Percentiles rank a stretch among this genome's conserved stretches.
phyloP scores from a whole-genome alignment of 345 rosid genomes.

The Excoecaria cochinchinensis region DNA sequence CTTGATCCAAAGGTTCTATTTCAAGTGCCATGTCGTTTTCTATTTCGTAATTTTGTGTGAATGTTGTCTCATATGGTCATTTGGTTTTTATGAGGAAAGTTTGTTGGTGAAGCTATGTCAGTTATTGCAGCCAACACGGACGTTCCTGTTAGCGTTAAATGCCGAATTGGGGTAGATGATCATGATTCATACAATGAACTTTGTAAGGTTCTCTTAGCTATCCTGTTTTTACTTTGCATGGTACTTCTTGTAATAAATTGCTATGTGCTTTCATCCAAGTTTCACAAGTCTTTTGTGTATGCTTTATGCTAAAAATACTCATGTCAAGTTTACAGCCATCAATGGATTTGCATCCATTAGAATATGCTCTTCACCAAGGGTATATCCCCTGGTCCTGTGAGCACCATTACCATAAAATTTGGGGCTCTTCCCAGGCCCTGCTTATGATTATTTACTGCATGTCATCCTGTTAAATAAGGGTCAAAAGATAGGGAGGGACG shows the following conservation, averaged over 20 bases:
- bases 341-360: neutral
- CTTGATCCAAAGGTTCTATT: constrained; percentile 84
- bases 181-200: constrained; percentile 93
- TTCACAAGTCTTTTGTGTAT: neutral
- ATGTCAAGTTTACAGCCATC: too few species aligned
- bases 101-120: constrained; percentile 96
- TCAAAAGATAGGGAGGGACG: neutral
- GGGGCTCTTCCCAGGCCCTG: neutral
- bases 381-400: neutral
- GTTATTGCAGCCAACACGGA: constrained; percentile 92
- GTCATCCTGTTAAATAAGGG: neutral
- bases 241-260: constrained; percentile 1
- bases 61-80: constrained; percentile 26
- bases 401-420: neutral
- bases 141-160: constrained; percentile 88
- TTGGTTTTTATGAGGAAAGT: constrained; percentile 49
- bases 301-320: neutral
- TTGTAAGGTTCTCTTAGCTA: constrained; percentile 55
- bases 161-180: constrained; percentile 94
- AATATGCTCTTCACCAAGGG: neutral
- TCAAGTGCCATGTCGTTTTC: constrained; percentile 1
- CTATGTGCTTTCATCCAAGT: neutral
- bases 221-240: constrained; percentile 2
- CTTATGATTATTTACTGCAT: neutral
- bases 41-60: constrained; percentile 8